Conservation (phyloP, 495 filamentous ascomycete genomes). For the Neurospora discreta region DNA sequence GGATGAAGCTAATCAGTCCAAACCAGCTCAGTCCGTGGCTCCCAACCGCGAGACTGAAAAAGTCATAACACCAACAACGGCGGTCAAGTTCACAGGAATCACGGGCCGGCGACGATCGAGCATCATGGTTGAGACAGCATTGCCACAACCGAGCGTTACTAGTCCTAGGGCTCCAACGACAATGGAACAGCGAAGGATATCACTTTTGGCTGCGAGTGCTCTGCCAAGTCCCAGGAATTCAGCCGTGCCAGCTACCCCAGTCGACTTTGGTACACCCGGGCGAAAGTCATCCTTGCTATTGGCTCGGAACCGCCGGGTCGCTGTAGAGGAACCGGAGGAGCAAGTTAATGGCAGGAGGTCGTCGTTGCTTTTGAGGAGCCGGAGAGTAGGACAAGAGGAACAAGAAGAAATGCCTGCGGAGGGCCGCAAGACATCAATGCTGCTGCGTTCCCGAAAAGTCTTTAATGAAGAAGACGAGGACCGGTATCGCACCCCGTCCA, state of each 20-base stretch:
- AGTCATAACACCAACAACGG: slow-evolving; percentile 23
- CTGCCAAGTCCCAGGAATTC: slow-evolving; percentile 29
- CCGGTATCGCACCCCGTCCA: slow-evolving; percentile 41
- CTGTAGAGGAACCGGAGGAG: slow-evolving; percentile 36
- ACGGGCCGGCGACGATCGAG: slow-evolving; percentile 24
- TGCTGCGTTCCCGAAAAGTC: slow-evolving; percentile 27
- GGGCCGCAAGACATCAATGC: slow-evolving; percentile 30
- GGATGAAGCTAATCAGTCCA: slow-evolving; percentile 35
- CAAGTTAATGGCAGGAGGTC: slow-evolving; percentile 27
- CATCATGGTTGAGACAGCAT: slow-evolving; percentile 17
- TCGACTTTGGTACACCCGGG: slow-evolving; percentile 20
- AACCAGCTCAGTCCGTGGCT: slow-evolving; percentile 22
- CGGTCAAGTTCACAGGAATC: slow-evolving; percentile 22
- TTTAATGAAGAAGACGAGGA: slow-evolving; percentile 36
- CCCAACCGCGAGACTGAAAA: slow-evolving; percentile 17
- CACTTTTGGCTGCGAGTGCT: slow-evolving; percentile 39
- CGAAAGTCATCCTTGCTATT: slow-evolving; percentile 37
- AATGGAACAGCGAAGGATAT: slow-evolving; percentile 61
- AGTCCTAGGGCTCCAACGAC: slow-evolving; percentile 57
- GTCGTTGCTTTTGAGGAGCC: slow-evolving; percentile 30
- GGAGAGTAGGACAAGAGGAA: slow-evolving; percentile 33
- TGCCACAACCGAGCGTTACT: slow-evolving; percentile 19
- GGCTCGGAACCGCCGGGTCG: slow-evolving; percentile 29
- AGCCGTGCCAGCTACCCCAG: slow-evolving; percentile 17
- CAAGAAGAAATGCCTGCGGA: slow-evolving; percentile 36